A percentile compares a stretch with the other conserved stretches of the same genome.
Conservation (phyloP, 2,329 filamentous ascomycete species). For the Aspergillus transmontanensis region DNA sequence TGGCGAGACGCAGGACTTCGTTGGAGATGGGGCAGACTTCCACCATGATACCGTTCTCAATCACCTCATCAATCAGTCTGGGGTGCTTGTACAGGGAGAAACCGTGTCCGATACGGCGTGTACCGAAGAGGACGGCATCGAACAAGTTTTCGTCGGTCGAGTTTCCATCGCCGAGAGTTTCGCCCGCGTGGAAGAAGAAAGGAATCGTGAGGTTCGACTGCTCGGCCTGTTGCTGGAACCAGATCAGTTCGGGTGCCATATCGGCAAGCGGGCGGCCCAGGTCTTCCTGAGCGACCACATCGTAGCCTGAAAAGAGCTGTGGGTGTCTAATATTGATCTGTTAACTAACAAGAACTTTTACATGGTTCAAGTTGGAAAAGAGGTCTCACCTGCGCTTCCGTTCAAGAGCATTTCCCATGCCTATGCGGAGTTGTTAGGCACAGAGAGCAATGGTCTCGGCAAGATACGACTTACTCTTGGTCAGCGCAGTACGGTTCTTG, state of each 20-base stretch:
- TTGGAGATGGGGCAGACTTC: conserved; percentile 91
- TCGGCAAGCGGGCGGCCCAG: conserved; percentile 72
- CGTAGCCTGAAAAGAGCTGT: conserved; percentile 78
- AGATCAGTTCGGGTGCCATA: conserved; percentile 79
- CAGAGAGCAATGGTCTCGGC: not conserved
- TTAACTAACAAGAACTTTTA: not conserved
- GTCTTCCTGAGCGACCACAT: conserved; percentile 87
- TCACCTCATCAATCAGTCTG: conserved; percentile 80
- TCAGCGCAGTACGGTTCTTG: conserved; percentile 8
- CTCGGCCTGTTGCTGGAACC: conserved; percentile 82
- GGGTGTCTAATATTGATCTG: conserved; percentile 50
- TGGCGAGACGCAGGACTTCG: conserved; percentile 77
- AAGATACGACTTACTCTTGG: conserved; percentile 6
- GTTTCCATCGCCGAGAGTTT: conserved; percentile 80
- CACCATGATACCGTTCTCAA: conserved; percentile 79
- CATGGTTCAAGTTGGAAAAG: not conserved
- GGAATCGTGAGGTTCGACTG: conserved; percentile 76
- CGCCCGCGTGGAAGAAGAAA: conserved; percentile 93
- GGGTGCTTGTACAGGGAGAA: conserved; percentile 90
- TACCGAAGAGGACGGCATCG: conserved; percentile 81
- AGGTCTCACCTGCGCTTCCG: conserved; percentile 67
- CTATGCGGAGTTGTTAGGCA: conserved; percentile 26
- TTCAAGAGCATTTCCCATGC: conserved; percentile 82
- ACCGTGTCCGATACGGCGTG: conserved; percentile 81
- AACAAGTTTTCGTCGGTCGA: conserved; percentile 80